A percentile compares a stretch with the other conserved stretches of the same genome.
Conservation (phyloP, 352 stramenopile genomes). For the Globisporangium camurandrum region DNA sequence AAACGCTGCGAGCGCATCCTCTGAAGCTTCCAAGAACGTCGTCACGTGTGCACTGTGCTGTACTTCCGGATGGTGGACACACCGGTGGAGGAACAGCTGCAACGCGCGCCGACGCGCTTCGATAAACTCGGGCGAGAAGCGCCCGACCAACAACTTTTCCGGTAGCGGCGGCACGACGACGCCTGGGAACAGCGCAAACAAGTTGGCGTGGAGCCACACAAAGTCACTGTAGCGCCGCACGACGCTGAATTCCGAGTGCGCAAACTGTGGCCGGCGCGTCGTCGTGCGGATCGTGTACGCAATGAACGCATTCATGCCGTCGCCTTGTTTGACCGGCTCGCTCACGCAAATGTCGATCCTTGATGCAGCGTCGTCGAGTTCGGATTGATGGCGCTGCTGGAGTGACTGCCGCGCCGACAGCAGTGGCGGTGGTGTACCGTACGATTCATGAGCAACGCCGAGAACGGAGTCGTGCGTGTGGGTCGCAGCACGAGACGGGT, state of each 20-base stretch:
- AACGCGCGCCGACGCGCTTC: slow-evolving; percentile 73
- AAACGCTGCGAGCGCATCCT: slow-evolving; percentile 63
- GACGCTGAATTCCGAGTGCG: slow-evolving; percentile 85
- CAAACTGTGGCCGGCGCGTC: slow-evolving; percentile 76
- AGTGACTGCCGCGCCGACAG: slow-evolving; percentile 5
- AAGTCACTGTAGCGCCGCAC: slow-evolving; percentile 94
- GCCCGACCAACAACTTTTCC: slow-evolving; percentile 93
- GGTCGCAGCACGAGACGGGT: too few species aligned
- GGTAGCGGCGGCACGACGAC: slow-evolving; percentile 93
- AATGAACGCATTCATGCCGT: slow-evolving; percentile 97
- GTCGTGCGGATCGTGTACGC: slow-evolving; percentile 92
- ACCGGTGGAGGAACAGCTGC: slow-evolving; percentile 76
- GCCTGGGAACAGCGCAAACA: slow-evolving; percentile 82
- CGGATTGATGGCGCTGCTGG: slow-evolving; percentile 4
- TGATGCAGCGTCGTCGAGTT: slow-evolving; percentile 12
- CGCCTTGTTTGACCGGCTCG: slow-evolving; percentile 94
- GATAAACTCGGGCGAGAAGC: slow-evolving; percentile 92
- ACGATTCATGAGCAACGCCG: slow-evolving; percentile 12
- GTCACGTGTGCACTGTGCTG: slow-evolving; percentile 81
- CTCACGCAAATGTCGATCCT: slow-evolving; percentile 88
- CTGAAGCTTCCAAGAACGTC: slow-evolving; percentile 75
- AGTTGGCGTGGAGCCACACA: slow-evolving; percentile 90
- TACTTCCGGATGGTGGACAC: slow-evolving; percentile 72
- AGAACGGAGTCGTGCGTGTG: not conserved
- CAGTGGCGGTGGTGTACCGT: slow-evolving; percentile 7